Evolutionary conservation across 257 asterid species (phyloP).

Genomic region (Leonotis leonurus): DNA sequence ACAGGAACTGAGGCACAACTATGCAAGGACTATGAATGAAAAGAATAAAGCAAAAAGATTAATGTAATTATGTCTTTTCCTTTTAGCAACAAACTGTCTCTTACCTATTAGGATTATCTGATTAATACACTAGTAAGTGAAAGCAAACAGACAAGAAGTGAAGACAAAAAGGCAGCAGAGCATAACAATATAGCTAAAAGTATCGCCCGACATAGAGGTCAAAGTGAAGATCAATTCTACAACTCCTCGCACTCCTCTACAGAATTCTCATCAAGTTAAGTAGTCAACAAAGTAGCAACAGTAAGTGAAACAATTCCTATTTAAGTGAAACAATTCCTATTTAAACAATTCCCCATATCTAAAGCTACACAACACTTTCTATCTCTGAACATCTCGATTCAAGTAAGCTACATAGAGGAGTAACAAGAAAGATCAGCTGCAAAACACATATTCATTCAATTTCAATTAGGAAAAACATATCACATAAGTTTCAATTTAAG

Average conservation of each 20-base stretch:
- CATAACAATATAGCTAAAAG: too few species aligned
- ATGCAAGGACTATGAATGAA: too few species aligned
- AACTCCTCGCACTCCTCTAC: background rate
- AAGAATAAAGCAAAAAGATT: too few species aligned
- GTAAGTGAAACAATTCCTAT: too few species aligned
- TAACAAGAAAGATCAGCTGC: background rate
- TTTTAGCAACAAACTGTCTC: too few species aligned
- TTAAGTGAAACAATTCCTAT: too few species aligned
- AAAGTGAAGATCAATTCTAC: background rate
- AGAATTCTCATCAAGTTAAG: background rate
- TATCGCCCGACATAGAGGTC: too few species aligned
- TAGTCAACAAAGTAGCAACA: background rate
- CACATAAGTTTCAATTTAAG: background rate
- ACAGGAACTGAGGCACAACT: too few species aligned
- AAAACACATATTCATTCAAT: background rate
- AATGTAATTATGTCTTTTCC: too few species aligned
- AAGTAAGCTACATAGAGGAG: background rate
- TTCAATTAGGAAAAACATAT: background rate
- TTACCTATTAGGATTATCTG: too few species aligned
- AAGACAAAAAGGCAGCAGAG: background rate
- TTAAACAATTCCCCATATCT: background rate
- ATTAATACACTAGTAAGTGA: background rate
- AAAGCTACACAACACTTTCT: background rate
- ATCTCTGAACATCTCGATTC: background rate
- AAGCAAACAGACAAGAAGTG: background rate